These are phyloP conservation scores for Penicillium cosmopolitanum DNA, from an alignment of 495 filamentous ascomycete genomes.

Conservation along the genomic window DNA sequence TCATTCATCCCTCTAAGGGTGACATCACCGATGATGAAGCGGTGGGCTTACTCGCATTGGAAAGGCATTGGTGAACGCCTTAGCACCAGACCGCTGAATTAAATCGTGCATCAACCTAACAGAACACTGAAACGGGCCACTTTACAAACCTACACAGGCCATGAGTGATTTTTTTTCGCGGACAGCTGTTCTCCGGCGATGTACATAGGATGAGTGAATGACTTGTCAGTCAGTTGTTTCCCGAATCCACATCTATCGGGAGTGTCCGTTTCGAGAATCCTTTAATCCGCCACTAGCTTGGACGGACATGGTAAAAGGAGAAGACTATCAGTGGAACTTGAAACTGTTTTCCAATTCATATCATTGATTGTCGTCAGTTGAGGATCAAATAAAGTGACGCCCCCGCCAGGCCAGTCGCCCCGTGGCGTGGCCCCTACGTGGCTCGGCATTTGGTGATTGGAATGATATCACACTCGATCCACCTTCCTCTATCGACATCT, in stretches of 20 bases:
- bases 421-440: constrained; percentile 6
- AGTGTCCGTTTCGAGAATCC: neutral
- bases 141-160: neutral
- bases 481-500: constrained; percentile 3
- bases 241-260: neutral
- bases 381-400: constrained; percentile 3
- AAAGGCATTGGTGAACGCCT: neutral
- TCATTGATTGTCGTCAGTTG: neutral
- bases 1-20: neutral
- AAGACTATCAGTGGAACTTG: constrained; percentile 5
- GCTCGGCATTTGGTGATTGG: neutral
- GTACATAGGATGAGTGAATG: too few relatives aligned
- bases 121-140: neutral
- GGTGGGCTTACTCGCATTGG: neutral
- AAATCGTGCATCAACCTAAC: neutral
- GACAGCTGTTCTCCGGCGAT: neutral
- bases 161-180: constrained; percentile 1
- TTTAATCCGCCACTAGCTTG: neutral
- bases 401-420: neutral
- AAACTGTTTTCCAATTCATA: neutral
- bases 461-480: constrained; percentile 4
- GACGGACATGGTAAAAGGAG: neutral
- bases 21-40: constrained; percentile 2
- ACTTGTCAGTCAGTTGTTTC: neutral
- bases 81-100: constrained; percentile 4